Evolutionary conservation across 2,329 filamentous ascomycete genomes (phyloP), one percentile per base, ranked within the genome.

Genomic region (Diaporthe eres): DNA sequence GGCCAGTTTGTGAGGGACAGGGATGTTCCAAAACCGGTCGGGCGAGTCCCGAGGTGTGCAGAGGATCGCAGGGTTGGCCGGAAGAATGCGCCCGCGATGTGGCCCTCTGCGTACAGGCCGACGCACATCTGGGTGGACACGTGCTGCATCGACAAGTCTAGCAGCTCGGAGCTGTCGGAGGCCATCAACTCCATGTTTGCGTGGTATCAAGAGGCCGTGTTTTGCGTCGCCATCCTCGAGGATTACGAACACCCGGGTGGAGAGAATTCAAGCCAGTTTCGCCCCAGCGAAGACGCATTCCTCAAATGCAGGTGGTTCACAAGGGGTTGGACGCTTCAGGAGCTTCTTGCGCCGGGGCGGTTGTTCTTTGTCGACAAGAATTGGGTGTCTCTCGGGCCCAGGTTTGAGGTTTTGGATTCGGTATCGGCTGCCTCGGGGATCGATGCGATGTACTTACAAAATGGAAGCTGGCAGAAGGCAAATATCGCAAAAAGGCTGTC

Each of bases 61-160:
- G 37, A 44, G 6, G 42, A 57, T 28, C 55, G 68, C 68, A 44
- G 68, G 25, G 44, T 44, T 10, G 68, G 28, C 34, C 42, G 68
- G 37, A 44, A 61, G 8, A 49, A 49, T 34, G 68, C 53, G 2
- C 17, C 60, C 25, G 51, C 37, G 13, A 28, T 53, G 65, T 47
- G 58, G 22, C 49, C 34, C 49, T 44, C 47, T 22, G 58, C 71
- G 1, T 55, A 44, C 10, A 55, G 37, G 19, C 49, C 61, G 31
- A 74, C 39, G 17, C 72, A 70, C 28, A 17, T 72, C 8, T 77
- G 74, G 75, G 72, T 77, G 1, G 75, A 77, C 28, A 77, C 75
- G 8, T 77, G 75, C 68, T 77, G 75, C 51, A 77, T 77, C 28
- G 74, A 77, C 28, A 77, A 75, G 68, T 67, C 67, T 1, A 72